A percentile compares a stretch with the other conserved stretches of the same genome.
These are phyloP conservation scores for Syncephalis fuscata DNA, from an alignment of 371 early-diverging fungal species.

Conservation along the genomic window DNA sequence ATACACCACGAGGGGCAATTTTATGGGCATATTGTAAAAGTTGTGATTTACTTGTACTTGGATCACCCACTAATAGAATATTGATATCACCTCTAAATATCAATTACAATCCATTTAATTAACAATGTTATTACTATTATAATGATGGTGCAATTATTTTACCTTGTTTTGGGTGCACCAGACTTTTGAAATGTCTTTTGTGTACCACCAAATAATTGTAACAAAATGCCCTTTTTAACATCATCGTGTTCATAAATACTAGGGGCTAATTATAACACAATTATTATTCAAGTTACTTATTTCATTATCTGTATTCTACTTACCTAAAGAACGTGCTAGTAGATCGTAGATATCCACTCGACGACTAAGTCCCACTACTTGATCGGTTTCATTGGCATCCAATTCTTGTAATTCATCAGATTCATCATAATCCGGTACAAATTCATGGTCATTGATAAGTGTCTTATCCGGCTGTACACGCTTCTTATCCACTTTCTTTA, in stretches of 20 bases:
- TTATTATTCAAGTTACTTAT: slow-evolving; percentile 2
- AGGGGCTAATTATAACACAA: slow-evolving; percentile 49
- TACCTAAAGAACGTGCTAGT: slow-evolving; percentile 59
- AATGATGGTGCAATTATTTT: too few species aligned
- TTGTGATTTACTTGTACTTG: slow-evolving; percentile 98
- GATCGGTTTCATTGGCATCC: slow-evolving; percentile 37
- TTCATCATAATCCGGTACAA: slow-evolving; percentile 27
- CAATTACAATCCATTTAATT: too few species aligned
- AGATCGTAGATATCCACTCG: slow-evolving; percentile 60
- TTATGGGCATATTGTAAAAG: slow-evolving; percentile 89
- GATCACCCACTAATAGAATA: slow-evolving; percentile 97
- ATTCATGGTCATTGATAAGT: slow-evolving; percentile 3
- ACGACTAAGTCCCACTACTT: slow-evolving; percentile 38
- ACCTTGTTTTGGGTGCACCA: slow-evolving; percentile 47
- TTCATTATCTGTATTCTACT: not conserved
- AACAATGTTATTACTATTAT: slow-evolving; percentile 1
- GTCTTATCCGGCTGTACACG: slow-evolving; percentile 25
- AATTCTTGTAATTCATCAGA: slow-evolving; percentile 40
- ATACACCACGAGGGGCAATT: slow-evolving; percentile 95
- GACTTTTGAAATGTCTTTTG: slow-evolving; percentile 55
- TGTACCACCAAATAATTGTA: slow-evolving; percentile 98
- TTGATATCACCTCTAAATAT: slow-evolving; percentile 97
- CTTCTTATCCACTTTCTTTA: slow-evolving; percentile 61
- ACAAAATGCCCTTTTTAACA: slow-evolving; percentile 93
- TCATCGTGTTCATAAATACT: slow-evolving; percentile 96